A percentile compares a stretch with the other conserved stretches of the same genome.
Evolutionary conservation across 129 eudicot genomes (phyloP).

Genomic region (Arctium minus): DNA sequence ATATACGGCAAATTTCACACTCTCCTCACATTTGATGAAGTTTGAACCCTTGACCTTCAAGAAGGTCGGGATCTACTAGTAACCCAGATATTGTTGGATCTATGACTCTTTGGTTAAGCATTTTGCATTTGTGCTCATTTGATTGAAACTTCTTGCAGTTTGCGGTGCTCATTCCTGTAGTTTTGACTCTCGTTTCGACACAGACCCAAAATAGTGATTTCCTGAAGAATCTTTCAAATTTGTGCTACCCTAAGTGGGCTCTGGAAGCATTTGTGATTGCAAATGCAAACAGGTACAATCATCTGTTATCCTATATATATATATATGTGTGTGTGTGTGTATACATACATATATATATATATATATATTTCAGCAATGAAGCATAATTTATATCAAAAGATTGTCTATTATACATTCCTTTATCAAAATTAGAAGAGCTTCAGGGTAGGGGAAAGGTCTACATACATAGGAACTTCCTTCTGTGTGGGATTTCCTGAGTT

Average conservation of each 20-base stretch:
- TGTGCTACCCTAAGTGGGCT: constrained; percentile 93
- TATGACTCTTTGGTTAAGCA: not conserved
- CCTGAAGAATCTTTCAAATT: constrained; percentile 43
- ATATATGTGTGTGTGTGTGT: no score
- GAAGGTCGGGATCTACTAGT: not conserved
- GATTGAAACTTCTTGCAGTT: constrained; percentile 42
- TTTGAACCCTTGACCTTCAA: not conserved
- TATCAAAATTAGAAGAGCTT: no score
- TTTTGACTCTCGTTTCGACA: constrained; percentile 75
- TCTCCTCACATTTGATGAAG: not conserved
- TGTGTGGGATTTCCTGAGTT: not conserved
- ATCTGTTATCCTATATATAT: not conserved
- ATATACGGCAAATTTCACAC: not conserved
- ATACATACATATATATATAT: not conserved
- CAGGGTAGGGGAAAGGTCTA: no score
- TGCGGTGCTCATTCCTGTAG: constrained; percentile 90
- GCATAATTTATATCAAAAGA: not conserved
- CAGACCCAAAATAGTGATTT: constrained; percentile 37
- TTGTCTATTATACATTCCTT: not conserved
- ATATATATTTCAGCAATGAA: not conserved
- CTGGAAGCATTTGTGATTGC: constrained; percentile 87
- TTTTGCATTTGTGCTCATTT: not conserved
- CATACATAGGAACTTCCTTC: not conserved
- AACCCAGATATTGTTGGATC: not conserved
- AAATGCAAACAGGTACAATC: constrained; percentile 70